A percentile compares a stretch with the other conserved stretches of the same genome.
phyloP scores from a whole-genome alignment of 2,329 filamentous ascomycete species.

The Aspergillus oerlinghausenensis region DNA sequence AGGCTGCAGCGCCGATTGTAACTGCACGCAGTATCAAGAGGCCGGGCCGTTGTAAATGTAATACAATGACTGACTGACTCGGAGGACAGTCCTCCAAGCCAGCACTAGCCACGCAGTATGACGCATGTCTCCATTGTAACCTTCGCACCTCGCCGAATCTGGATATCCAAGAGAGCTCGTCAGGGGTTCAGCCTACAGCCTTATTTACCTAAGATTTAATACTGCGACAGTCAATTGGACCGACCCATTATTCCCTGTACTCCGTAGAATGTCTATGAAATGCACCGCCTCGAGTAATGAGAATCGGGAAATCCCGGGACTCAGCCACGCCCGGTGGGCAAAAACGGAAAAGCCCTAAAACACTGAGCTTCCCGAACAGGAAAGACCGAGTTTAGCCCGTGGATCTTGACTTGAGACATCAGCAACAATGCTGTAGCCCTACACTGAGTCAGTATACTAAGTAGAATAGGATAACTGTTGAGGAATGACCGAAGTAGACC shows the following conservation, averaged over 20 bases:
- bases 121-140: neutral
- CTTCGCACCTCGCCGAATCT: neutral
- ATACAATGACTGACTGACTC: neutral
- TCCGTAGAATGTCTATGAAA: neutral
- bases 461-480: too few relatives aligned
- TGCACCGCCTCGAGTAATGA: neutral
- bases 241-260: too few relatives aligned
- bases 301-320: conserved; percentile 12
- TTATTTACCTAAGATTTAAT: neutral
- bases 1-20: neutral
- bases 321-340: conserved; percentile 15
- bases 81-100: conserved; percentile 22
- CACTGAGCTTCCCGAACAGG: conserved; percentile 17
- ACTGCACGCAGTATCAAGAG: neutral
- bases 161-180: neutral
- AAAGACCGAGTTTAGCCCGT: neutral
- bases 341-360: conserved; percentile 19
- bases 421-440: too few relatives aligned
- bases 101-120: conserved; percentile 5
- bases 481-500: too few relatives aligned
- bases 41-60: neutral
- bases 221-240: too few relatives aligned
- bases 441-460: neutral
- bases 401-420: too few relatives aligned
- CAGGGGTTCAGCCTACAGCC: neutral